Evolutionary conservation across 345 rosid genomes (phyloP).

Genomic region (Bruguiera gymnorhiza): DNA sequence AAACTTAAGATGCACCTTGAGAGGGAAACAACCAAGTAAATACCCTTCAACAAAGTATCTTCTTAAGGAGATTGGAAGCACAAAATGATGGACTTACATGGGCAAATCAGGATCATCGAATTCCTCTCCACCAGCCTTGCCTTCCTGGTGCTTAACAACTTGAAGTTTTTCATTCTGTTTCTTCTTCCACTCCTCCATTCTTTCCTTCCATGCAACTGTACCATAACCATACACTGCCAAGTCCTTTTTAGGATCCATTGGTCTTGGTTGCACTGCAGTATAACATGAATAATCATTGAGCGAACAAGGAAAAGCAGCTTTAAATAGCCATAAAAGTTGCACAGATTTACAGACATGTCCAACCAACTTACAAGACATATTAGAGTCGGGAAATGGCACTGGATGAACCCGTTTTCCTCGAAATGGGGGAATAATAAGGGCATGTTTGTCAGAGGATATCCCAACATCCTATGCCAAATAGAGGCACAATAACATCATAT

Average conservation of each 20-base stretch:
- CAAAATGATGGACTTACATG: slow-evolving; percentile 39
- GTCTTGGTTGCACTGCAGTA: slow-evolving; percentile 65
- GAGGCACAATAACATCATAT: neutral
- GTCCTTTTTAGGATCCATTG: slow-evolving; percentile 86
- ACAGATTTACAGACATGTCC: slow-evolving; percentile 1
- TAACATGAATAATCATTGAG: slow-evolving; percentile 16
- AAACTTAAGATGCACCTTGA: neutral
- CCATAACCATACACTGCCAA: slow-evolving; percentile 87
- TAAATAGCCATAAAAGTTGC: slow-evolving; percentile 1
- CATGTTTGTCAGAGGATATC: slow-evolving; percentile 71
- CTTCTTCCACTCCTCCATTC: slow-evolving; percentile 83
- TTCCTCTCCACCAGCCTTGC: slow-evolving; percentile 36
- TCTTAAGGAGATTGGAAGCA: neutral
- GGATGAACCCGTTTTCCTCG: slow-evolving; percentile 54
- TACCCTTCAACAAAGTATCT: neutral
- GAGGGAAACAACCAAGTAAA: neutral
- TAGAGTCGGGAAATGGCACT: slow-evolving; percentile 47
- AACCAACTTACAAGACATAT: slow-evolving; percentile 49
- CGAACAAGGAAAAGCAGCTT: slow-evolving; percentile 1
- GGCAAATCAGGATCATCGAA: slow-evolving; percentile 69
- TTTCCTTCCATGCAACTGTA: slow-evolving; percentile 89
- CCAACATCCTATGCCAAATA: slow-evolving; percentile 49
- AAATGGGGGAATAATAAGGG: slow-evolving; percentile 70
- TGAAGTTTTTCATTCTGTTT: slow-evolving; percentile 67
- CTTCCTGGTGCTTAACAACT: slow-evolving; percentile 61